Evolutionary conservation across 306 rosid genomes (phyloP), one percentile per base, ranked within the genome.

Genomic region (Begonia loranthoides): DNA sequence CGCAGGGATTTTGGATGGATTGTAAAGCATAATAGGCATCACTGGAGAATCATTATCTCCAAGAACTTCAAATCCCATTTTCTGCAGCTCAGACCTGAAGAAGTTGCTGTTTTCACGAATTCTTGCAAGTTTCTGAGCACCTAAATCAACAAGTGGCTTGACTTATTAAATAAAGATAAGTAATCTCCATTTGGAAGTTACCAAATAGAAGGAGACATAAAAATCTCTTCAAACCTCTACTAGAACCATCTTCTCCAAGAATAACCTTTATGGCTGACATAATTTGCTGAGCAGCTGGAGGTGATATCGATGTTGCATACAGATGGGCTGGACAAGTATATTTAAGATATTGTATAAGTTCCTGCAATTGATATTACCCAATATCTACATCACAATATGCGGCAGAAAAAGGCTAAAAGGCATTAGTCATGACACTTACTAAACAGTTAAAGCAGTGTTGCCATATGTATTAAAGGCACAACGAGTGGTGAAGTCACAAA

Each of bases 21-120:
- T 81, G 80, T 87, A 87, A 52, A 87, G 87, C 96, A 87, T 87
- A 63, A 83, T 82, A 53, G 96, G 96, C 96, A 87, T 79, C 19
- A 86, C 77, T 6, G 86, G 93, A 77, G 95, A 78, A 67, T 84
- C 90, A 41, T 78, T 71, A 64, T 81, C 95, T 49, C 87, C 90
- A 21, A 76, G 76, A 73, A 84, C 90, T 70, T 84, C 87, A 65
- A 84, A 84, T 46, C 90, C 90, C 95, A 78, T 81, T 69, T 87
- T 87, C 60, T 82, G 94, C 59, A 87, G 78, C 73, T 82, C 94
- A 28, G 94, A 82, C 79, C 94, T 79, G 76, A 82, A 87, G 71
- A 82, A 87, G 71, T 87, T 87, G 65, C 95, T 87, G 55, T 87
- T 87, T 55, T 82, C 94, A 33, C 94, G 70, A 54, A 87, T 87